These are phyloP conservation scores for Trichoderma afroharzianum DNA, from an alignment of 2,329 filamentous ascomycete species.

Conservation along the genomic window DNA sequence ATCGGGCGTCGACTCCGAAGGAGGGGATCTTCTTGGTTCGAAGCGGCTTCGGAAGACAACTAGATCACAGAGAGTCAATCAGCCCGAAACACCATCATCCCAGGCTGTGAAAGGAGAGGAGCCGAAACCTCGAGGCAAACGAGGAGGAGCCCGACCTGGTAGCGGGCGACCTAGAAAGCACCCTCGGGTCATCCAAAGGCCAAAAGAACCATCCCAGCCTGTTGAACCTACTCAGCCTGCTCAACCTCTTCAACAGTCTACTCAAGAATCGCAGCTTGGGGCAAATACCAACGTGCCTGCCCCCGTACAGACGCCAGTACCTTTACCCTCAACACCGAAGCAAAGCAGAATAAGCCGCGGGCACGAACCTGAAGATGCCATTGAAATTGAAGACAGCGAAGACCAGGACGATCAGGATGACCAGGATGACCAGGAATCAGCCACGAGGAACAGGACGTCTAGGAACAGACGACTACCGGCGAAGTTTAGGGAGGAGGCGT, in stretches of 20 bases:
- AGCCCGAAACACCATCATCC: slow-evolving; percentile 16
- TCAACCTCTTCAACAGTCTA: not conserved
- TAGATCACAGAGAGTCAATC: slow-evolving; percentile 19
- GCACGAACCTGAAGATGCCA: slow-evolving; percentile 13
- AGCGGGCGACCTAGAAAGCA: slow-evolving; percentile 40
- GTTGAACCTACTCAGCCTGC: not conserved
- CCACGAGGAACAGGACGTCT: slow-evolving; percentile 26
- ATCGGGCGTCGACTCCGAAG: slow-evolving; percentile 26
- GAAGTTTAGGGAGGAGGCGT: slow-evolving; percentile 34
- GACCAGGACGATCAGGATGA: slow-evolving; percentile 30
- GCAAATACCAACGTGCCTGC: not conserved
- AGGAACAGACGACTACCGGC: slow-evolving; percentile 34
- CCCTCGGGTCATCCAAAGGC: slow-evolving; percentile 24
- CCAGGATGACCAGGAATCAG: slow-evolving; percentile 32
- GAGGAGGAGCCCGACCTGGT: slow-evolving; percentile 37
- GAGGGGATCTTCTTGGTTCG: slow-evolving; percentile 18
- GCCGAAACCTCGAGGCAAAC: slow-evolving; percentile 34
- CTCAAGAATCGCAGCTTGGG: not conserved
- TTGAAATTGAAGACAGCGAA: slow-evolving; percentile 31
- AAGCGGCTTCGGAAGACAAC: slow-evolving; percentile 28
- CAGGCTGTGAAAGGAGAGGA: slow-evolving; percentile 24
- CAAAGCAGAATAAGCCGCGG: not conserved
- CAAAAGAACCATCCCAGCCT: not conserved
- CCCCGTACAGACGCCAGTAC: not conserved
- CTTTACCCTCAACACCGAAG: slow-evolving; percentile 3